Conservation (phyloP, 1,284 basidiomycete genomes). For the Pterulicium gracile region DNA sequence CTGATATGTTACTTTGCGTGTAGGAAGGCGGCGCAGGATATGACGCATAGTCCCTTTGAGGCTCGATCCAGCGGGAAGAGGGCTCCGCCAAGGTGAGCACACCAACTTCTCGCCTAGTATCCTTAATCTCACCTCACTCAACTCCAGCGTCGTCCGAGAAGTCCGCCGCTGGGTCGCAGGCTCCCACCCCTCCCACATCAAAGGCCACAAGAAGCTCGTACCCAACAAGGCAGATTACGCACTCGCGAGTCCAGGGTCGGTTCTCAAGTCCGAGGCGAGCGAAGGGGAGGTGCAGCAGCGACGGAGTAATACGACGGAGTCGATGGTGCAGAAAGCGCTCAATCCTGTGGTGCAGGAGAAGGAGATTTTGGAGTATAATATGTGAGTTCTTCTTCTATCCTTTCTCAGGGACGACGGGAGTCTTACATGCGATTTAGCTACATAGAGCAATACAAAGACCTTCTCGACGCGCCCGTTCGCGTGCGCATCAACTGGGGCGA, state of each 20-base stretch:
- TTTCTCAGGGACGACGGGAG: background rate
- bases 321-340: background rate
- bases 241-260: background rate
- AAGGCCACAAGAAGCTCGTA: background rate
- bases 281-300: too few species aligned
- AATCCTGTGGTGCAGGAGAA: background rate
- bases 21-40: slow-evolving; percentile 59
- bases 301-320: background rate
- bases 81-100: background rate
- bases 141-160: background rate
- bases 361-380: background rate
- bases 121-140: too few species aligned
- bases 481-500: background rate
- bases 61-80: background rate
- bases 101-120: too few species aligned
- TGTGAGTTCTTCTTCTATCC: background rate
- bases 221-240: background rate
- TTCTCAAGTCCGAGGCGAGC: background rate
- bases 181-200: background rate
- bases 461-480: background rate
- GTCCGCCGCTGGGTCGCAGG: background rate
- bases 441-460: background rate
- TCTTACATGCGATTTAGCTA: background rate
- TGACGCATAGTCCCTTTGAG: slow-evolving; percentile 65
- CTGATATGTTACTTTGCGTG: slow-evolving; percentile 1